phyloP scores from a whole-genome alignment of 2,329 filamentous ascomycete species.

The Talaromyces sp. region DNA sequence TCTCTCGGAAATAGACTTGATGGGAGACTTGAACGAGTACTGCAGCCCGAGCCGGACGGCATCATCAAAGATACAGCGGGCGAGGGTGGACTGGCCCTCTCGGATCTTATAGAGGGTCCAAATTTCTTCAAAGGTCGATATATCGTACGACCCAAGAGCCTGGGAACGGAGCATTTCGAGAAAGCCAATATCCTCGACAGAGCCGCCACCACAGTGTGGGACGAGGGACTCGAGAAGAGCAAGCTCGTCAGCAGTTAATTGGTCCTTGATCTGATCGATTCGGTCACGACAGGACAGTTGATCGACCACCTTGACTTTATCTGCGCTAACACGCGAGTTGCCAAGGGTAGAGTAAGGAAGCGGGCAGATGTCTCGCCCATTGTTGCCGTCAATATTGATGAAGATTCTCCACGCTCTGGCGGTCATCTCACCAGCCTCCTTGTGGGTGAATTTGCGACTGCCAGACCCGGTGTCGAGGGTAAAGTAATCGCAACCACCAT shows the following conservation, averaged over 20 bases:
- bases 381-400: slow-evolving; percentile 6
- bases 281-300: slow-evolving; percentile 22
- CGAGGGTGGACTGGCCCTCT: slow-evolving; percentile 25
- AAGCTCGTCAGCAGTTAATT: slow-evolving; percentile 24
- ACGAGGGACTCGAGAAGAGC: slow-evolving; percentile 21
- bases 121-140: slow-evolving; percentile 20
- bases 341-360: slow-evolving; percentile 1
- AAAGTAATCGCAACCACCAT: slow-evolving; percentile 13
- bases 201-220: slow-evolving; percentile 22
- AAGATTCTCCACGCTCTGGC: slow-evolving; percentile 2
- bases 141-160: slow-evolving; percentile 16
- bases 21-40: slow-evolving; percentile 22
- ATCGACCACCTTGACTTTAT: slow-evolving; percentile 1
- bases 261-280: slow-evolving; percentile 23
- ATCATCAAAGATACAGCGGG: slow-evolving; percentile 24
- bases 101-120: slow-evolving; percentile 26
- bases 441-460: slow-evolving; percentile 1
- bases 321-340: background rate
- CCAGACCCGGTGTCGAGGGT: slow-evolving; percentile 12
- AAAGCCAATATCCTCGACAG: slow-evolving; percentile 18
- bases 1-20: slow-evolving; percentile 17
- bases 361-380: slow-evolving; percentile 4
- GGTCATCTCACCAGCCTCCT: slow-evolving; percentile 4
- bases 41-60: slow-evolving; percentile 19
- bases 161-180: slow-evolving; percentile 20